Conservation (phyloP, 495 filamentous ascomycete genomes). For the Parmelia sp. region DNA sequence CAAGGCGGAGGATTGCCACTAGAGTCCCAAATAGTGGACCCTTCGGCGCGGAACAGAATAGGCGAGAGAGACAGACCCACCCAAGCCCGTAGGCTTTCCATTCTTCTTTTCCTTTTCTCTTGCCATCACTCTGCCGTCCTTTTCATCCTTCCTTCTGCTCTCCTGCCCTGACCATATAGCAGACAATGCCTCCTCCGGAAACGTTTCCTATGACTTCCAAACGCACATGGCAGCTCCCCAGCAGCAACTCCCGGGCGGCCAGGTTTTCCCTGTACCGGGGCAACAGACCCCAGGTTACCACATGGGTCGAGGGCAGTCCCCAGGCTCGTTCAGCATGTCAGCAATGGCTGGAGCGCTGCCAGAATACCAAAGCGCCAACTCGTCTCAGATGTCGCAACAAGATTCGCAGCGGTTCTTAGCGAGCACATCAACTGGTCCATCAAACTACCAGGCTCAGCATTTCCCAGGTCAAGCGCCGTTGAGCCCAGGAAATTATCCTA, state of each 20-base stretch:
- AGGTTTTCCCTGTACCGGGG: constrained; percentile 26
- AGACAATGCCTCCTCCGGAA: constrained; percentile 8
- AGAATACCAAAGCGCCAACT: constrained; percentile 27
- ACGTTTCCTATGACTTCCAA: constrained; percentile 23
- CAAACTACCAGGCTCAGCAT: constrained; percentile 38
- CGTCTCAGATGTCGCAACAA: constrained; percentile 27
- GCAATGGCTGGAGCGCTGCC: constrained; percentile 43
- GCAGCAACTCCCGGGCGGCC: constrained; percentile 25
- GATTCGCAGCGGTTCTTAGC: constrained; percentile 35
- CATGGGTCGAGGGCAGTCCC: constrained; percentile 28
- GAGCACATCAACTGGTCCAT: constrained; percentile 27
- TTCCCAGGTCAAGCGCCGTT: constrained; percentile 32
- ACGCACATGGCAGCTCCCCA: constrained; percentile 19
- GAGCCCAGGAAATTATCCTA: constrained; percentile 29
- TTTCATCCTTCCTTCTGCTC: background rate
- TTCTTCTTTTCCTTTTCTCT: background rate
- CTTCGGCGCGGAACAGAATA: constrained; percentile 13
- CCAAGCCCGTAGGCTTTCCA: constrained; percentile 2
- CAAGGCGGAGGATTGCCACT: constrained; percentile 25
- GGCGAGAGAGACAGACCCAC: constrained; percentile 24
- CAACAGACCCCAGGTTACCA: constrained; percentile 28
- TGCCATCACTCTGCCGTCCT: background rate
- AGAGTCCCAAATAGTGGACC: constrained; percentile 12
- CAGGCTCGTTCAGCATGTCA: constrained; percentile 41
- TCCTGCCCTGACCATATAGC: background rate